phyloP scores from a whole-genome alignment of 768 basidiomycete species.

The Lactifluus piperatus region DNA sequence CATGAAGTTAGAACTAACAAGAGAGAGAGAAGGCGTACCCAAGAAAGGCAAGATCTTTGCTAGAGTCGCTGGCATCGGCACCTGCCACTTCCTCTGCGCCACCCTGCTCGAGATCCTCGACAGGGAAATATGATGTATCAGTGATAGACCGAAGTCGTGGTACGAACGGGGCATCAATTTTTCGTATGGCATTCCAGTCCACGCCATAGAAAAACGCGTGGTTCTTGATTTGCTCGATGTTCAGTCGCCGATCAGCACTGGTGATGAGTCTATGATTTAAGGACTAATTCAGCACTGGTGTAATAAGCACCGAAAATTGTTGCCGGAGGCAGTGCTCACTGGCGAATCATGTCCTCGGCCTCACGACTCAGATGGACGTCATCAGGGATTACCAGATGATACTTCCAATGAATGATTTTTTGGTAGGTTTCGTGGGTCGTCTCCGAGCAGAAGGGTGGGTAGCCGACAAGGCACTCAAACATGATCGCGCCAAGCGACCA shows the following conservation, averaged over 20 bases:
- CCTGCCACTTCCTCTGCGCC: slow-evolving; percentile 40
- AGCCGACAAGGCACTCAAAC: slow-evolving; percentile 97
- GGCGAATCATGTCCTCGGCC: slow-evolving; percentile 78
- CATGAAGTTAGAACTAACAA: neutral
- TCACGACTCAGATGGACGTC: slow-evolving; percentile 90
- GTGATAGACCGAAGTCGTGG: slow-evolving; percentile 89
- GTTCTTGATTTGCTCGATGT: slow-evolving; percentile 78
- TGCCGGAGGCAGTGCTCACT: slow-evolving; percentile 41
- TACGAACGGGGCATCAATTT: slow-evolving; percentile 94
- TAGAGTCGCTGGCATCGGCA: slow-evolving; percentile 33
- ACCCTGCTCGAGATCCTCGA: slow-evolving; percentile 78
- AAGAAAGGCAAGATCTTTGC: slow-evolving; percentile 52
- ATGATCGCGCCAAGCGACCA: slow-evolving; percentile 98
- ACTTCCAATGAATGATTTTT: slow-evolving; percentile 93
- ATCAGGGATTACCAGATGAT: slow-evolving; percentile 82
- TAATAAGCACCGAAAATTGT: neutral
- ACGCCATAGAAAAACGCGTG: slow-evolving; percentile 96
- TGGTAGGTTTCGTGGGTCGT: slow-evolving; percentile 96
- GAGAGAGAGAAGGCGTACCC: slow-evolving; percentile 31
- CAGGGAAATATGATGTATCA: slow-evolving; percentile 98
- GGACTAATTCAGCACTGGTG: neutral
- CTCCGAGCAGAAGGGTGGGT: slow-evolving; percentile 95
- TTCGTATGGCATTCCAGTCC: slow-evolving; percentile 81
- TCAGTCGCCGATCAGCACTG: slow-evolving; percentile 68
- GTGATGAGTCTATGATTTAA: slow-evolving; percentile 58